Conservation (phyloP, 2,329 filamentous ascomycete species). For the Neophaeococcomyces mojaviensis region DNA sequence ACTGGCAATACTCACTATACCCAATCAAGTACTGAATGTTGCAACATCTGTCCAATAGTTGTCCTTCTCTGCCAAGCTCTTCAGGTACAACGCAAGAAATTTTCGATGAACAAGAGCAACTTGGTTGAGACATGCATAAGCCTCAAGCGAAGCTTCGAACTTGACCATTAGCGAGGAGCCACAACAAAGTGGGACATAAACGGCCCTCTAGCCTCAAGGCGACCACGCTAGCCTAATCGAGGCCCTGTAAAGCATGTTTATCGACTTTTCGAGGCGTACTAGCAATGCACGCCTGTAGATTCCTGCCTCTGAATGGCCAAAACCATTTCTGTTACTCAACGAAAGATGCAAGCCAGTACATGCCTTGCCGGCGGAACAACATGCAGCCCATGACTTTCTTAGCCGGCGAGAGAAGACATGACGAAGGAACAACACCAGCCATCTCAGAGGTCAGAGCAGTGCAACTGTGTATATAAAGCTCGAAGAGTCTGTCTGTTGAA, state of each 20-base stretch:
- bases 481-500: too few species aligned
- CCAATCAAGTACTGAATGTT: too few species aligned
- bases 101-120: too few species aligned
- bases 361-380: neutral
- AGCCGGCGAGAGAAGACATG: neutral
- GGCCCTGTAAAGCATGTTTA: neutral
- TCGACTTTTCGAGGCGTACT: neutral
- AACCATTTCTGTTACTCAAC: conserved; percentile 1
- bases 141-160: neutral
- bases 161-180: conserved; percentile 1
- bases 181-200: neutral
- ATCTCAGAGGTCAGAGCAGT: neutral
- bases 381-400: neutral
- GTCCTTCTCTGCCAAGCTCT: neutral
- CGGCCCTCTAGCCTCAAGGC: neutral
- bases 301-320: neutral
- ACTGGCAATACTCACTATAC: too few species aligned
- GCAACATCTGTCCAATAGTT: too few species aligned
- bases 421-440: neutral
- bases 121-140: conserved; percentile 5
- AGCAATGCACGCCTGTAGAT: neutral
- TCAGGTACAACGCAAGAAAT: neutral
- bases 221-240: neutral
- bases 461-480: conserved; percentile 1
- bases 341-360: conserved; percentile 1